phyloP scores from a whole-genome alignment of 2,329 filamentous ascomycete genomes.

The Trichoderma gracile region DNA sequence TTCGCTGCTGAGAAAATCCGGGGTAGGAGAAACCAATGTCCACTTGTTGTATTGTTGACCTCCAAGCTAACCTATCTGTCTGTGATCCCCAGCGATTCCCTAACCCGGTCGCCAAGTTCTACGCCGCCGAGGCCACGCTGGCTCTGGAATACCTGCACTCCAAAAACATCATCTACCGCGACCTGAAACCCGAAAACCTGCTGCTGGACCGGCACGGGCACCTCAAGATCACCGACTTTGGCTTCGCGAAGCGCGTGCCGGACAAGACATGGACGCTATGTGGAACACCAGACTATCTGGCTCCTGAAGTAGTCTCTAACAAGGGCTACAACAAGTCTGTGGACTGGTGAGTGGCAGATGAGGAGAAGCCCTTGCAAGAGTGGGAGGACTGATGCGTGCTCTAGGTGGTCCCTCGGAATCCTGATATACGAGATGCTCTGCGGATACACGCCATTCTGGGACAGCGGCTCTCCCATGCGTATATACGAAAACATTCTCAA shows the following conservation, averaged over 20 bases:
- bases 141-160: constrained; percentile 94
- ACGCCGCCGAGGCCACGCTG: constrained; percentile 93
- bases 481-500: constrained; percentile 99
- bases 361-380: too few relatives aligned
- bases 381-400: background rate
- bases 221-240: constrained; percentile 97
- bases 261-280: constrained; percentile 99
- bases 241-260: constrained; percentile 95
- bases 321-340: constrained; percentile 99
- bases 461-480: constrained; percentile 95
- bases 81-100: constrained; percentile 74
- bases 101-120: constrained; percentile 98
- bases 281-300: constrained; percentile 95
- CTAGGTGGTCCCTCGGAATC: constrained; percentile 98
- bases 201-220: constrained; percentile 90
- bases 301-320: constrained; percentile 96
- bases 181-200: constrained; percentile 93
- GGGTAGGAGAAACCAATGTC: constrained; percentile 52
- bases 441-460: constrained; percentile 98
- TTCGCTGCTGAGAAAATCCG: constrained; percentile 90
- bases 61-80: background rate
- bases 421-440: constrained; percentile 99
- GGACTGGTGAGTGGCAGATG: constrained; percentile 84
- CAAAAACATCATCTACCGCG: constrained; percentile 95
- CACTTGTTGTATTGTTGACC: background rate